Evolutionary conservation across 2,329 filamentous ascomycete genomes (phyloP).

Genomic region (Neonectria coccinea): DNA sequence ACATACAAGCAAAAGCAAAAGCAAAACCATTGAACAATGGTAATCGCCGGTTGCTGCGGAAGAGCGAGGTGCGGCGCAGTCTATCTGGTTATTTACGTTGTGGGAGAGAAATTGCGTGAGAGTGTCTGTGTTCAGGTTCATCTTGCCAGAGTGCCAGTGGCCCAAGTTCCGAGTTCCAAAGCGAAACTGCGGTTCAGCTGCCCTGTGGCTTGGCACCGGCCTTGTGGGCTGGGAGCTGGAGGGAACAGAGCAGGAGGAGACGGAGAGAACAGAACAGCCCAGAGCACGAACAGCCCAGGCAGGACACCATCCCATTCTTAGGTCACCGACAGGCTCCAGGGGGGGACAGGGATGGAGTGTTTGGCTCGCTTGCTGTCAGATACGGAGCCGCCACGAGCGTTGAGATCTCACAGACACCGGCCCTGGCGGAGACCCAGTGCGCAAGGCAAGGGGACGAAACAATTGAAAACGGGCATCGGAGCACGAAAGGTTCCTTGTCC

Average conservation of each 20-base stretch:
- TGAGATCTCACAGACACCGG: slow-evolving; percentile 31
- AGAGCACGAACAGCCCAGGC: not conserved
- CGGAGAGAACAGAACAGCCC: not conserved
- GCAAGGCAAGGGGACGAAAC: slow-evolving; percentile 7
- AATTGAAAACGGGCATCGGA: slow-evolving; percentile 3
- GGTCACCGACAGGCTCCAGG: slow-evolving; percentile 18
- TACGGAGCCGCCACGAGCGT: slow-evolving; percentile 36
- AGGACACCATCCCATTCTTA: slow-evolving; percentile 10
- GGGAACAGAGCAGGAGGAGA: not conserved
- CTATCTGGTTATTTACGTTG: not conserved
- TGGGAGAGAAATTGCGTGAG: not conserved
- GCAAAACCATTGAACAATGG: not conserved
- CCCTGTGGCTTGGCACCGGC: slow-evolving; percentile 22
- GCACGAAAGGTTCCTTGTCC: not conserved
- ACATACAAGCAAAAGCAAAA: no score
- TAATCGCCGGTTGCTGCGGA: slow-evolving; percentile 15
- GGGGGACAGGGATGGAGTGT: slow-evolving; percentile 21
- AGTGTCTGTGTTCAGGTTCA: slow-evolving; percentile 19
- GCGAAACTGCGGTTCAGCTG: not conserved
- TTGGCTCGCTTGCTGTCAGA: slow-evolving; percentile 32
- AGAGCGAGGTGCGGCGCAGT: no score
- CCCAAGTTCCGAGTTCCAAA: not conserved
- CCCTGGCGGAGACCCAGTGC: not conserved
- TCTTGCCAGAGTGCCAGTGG: slow-evolving; percentile 22
- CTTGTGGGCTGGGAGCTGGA: slow-evolving; percentile 12